Conservation (phyloP, 345 rosid genomes). For the Xanthoceras sorbifolium region DNA sequence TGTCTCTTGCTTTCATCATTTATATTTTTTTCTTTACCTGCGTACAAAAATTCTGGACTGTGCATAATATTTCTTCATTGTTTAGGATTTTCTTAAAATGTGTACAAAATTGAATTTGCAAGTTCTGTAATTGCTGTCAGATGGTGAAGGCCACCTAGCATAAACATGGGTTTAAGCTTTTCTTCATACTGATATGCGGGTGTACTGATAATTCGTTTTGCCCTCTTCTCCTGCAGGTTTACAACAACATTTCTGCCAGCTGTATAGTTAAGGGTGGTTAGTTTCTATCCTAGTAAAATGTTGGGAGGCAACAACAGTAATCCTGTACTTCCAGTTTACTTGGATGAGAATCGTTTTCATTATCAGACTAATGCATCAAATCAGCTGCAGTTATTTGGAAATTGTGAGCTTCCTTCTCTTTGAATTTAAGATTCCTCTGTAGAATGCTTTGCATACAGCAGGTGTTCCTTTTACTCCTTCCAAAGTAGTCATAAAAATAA, state of each 20-base stretch:
- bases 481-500: background rate
- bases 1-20: background rate
- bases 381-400: constrained; percentile 74
- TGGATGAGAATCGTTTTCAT: constrained; percentile 56
- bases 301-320: constrained; percentile 65
- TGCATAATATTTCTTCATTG: background rate
- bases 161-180: background rate
- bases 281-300: constrained; percentile 40
- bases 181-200: background rate
- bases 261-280: constrained; percentile 19
- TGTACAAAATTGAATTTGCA: background rate
- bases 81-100: background rate
- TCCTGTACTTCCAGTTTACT: constrained; percentile 49
- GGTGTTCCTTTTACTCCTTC: background rate
- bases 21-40: background rate
- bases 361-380: constrained; percentile 64
- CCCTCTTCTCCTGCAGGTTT: constrained; percentile 34
- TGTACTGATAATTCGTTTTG: background rate
- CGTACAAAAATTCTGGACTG: background rate
- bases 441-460: background rate
- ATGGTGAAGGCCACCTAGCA: background rate
- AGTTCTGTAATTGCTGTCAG: background rate
- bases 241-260: constrained; percentile 19
- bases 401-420: constrained; percentile 43
- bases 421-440: background rate